Base-by-base conservation (phyloP, 257 asterid species). In the Nicotiana tabacum region DNA sequence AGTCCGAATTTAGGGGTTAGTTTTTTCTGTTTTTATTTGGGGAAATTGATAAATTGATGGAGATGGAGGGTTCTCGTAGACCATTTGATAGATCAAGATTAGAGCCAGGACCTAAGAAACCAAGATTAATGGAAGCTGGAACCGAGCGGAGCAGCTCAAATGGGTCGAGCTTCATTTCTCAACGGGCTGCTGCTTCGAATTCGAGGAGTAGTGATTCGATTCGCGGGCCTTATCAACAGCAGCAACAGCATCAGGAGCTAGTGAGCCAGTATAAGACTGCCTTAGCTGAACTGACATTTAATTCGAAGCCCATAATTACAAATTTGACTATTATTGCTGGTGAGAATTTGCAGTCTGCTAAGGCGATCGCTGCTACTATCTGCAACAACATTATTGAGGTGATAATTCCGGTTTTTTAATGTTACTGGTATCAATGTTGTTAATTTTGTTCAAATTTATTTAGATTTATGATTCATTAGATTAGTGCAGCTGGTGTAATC, bases 301-400 rank as follows among this genome's bases (percentile, higher is more conserved):
- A 94, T 84, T 94, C 99, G 53, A 96, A 96, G 90, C 99, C 99
- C 6, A 96, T 96, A 17, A 96, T 96, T 76, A 96, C 99, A 3
- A 96, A 96, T 86, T 87, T 96, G 90, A 94, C 99, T 21, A 96
- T 96, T 72, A 96, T 96, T 48, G 99, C 99, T 2, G 99, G 99
- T 29, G 99, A 96, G 94, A 94, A 92, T 92, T 81, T 90, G 81
- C 90, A 88, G 33, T 98, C 98, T 13, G 96, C 99, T 27, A 96
- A 96, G 91, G 95, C 96, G 48, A 89, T 96, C 65, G 97, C 97
- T 29, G 91, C 90, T 48, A 83, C 93, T 64, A 85, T 96, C 86
- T 96, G 97, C 83, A 67, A 87, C 83, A 89, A 96, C 88, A 94
- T 94, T 60, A 81, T 96, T 62, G 99, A 96, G 99, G 99, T 96